These are phyloP conservation scores for Euphorbia pulcherrima DNA, from an alignment of 345 rosid species.

Conservation along the genomic window DNA sequence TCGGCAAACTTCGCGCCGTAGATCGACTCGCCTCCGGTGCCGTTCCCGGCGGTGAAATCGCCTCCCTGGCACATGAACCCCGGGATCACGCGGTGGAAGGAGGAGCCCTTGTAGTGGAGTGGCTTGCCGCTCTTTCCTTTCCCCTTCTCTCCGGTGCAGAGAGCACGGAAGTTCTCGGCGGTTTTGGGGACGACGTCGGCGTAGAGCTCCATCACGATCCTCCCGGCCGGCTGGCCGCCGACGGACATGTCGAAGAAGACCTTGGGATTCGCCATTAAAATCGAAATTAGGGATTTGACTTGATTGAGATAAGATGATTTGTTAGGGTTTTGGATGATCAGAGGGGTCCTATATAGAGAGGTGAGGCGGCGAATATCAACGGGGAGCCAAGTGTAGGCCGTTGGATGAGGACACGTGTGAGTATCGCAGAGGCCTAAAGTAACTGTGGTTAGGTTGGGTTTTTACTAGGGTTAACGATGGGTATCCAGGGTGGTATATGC, in stretches of 20 bases:
- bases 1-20: conserved; percentile 29
- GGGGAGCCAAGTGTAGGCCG: conserved; percentile 12
- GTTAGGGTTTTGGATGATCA: conserved; percentile 23
- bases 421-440: conserved; percentile 7
- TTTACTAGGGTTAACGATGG: conserved; percentile 35
- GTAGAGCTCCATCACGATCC: conserved; percentile 31
- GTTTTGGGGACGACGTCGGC: conserved; percentile 29
- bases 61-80: conserved; percentile 33
- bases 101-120: conserved; percentile 26
- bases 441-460: conserved; percentile 28
- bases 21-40: conserved; percentile 33
- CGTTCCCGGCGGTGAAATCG: conserved; percentile 29
- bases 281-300: not conserved
- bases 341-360: conserved; percentile 27
- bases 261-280: conserved; percentile 20
- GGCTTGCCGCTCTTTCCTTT: conserved; percentile 25
- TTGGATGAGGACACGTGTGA: conserved; percentile 38
- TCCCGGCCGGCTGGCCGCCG: conserved; percentile 27
- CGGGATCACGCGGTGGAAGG: conserved; percentile 31
- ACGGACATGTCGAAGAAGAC: conserved; percentile 32
- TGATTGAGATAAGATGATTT: not conserved
- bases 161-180: conserved; percentile 37
- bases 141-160: conserved; percentile 38
- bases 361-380: conserved; percentile 24
- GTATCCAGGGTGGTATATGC: conserved; percentile 29